phyloP scores from a whole-genome alignment of 306 rosid species.

The Arachis hypogaea region DNA sequence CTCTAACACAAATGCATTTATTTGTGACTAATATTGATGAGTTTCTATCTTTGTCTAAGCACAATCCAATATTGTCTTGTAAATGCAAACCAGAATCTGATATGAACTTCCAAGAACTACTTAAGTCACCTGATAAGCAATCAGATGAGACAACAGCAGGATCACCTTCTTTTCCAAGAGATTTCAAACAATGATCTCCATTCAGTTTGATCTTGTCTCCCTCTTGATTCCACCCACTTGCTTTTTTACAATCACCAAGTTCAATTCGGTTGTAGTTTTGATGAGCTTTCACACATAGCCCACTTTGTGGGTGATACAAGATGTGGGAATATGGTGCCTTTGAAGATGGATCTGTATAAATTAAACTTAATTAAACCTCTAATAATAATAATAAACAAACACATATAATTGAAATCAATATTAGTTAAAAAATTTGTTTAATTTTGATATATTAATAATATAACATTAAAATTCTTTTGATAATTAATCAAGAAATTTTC shows the following conservation, averaged over 20 bases:
- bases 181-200: neutral
- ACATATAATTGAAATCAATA: too few relatives aligned
- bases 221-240: neutral
- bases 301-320: neutral
- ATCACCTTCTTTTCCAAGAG: neutral
- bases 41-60: neutral
- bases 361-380: neutral
- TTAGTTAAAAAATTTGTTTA: neutral
- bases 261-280: neutral
- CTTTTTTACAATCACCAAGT: neutral
- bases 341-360: neutral
- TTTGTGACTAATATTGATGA: neutral
- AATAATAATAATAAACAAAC: neutral
- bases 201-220: neutral
- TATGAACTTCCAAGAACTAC: neutral
- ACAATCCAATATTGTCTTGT: neutral
- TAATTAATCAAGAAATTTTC: too few relatives aligned
- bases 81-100: neutral
- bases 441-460: too few relatives aligned
- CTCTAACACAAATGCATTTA: neutral
- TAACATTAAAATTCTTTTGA: too few relatives aligned
- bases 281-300: neutral
- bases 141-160: neutral
- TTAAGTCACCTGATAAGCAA: neutral
- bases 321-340: neutral